Evolutionary conservation across 768 basidiomycete genomes (phyloP).

Genomic region (Boletales sp.): DNA sequence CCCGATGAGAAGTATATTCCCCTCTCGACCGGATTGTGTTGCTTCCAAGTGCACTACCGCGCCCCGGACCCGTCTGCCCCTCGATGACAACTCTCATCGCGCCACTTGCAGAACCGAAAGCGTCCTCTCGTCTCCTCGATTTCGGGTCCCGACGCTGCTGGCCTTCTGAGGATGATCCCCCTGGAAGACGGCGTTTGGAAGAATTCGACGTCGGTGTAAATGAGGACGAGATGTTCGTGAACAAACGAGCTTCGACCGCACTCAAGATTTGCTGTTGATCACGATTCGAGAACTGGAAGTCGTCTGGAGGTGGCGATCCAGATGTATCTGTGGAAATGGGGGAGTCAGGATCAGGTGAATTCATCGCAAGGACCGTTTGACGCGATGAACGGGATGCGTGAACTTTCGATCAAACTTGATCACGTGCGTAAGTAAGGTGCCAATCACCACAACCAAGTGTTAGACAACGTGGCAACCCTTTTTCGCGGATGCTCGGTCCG

Average conservation of each 20-base stretch:
- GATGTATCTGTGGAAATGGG: conserved; percentile 37
- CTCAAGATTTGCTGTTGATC: conserved; percentile 26
- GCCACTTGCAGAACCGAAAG: conserved; percentile 19
- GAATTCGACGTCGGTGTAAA: conserved; percentile 26
- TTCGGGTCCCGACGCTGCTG: conserved; percentile 49
- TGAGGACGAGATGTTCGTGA: conserved; percentile 16
- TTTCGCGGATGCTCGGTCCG: too few relatives aligned
- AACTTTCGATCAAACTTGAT: neutral
- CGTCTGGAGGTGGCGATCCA: conserved; percentile 35
- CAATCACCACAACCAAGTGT: too few relatives aligned
- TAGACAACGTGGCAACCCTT: neutral
- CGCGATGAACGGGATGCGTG: too few relatives aligned
- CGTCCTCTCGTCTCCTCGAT: conserved; percentile 46
- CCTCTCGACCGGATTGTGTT: conserved; percentile 27
- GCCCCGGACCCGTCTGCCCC: conserved; percentile 10
- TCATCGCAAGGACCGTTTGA: conserved; percentile 21
- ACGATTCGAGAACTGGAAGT: conserved; percentile 28
- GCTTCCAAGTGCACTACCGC: conserved; percentile 13
- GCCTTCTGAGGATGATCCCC: conserved; percentile 40
- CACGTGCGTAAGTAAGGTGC: conserved; percentile 16
- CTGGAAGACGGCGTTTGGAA: conserved; percentile 52
- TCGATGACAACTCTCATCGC: conserved; percentile 24
- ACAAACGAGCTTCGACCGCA: conserved; percentile 18
- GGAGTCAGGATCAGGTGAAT: conserved; percentile 36
- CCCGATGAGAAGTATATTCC: conserved; percentile 42